Evolutionary conservation across 495 filamentous ascomycete species (phyloP).

Genomic region (Darksidea phi): DNA sequence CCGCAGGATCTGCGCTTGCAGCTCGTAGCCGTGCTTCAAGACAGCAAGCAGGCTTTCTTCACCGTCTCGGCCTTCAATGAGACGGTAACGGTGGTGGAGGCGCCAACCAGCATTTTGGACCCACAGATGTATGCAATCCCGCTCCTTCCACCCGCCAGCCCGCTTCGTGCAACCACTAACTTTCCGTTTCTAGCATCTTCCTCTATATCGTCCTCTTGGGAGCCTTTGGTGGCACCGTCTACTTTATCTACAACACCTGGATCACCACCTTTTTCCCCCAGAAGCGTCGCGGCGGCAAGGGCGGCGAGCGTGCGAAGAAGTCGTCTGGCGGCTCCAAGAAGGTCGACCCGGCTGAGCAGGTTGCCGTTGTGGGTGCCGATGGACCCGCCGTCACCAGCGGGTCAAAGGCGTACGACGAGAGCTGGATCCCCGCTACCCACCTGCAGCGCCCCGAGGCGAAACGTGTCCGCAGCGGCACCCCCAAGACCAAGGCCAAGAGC

Average conservation of each 20-base stretch:
- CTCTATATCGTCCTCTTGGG: slow-evolving; percentile 88
- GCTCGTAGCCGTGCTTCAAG: slow-evolving; percentile 70
- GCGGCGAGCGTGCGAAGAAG: slow-evolving; percentile 58
- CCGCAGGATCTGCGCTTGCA: slow-evolving; percentile 83
- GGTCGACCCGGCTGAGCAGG: slow-evolving; percentile 58
- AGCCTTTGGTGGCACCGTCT: slow-evolving; percentile 73
- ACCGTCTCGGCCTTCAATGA: slow-evolving; percentile 81
- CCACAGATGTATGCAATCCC: slow-evolving; percentile 77
- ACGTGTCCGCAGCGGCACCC: slow-evolving; percentile 61
- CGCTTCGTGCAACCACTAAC: neutral
- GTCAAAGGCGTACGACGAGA: slow-evolving; percentile 81
- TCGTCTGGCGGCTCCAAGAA: slow-evolving; percentile 62
- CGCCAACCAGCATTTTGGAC: slow-evolving; percentile 89
- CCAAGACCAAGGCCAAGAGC: slow-evolving; percentile 51
- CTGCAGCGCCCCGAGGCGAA: slow-evolving; percentile 81
- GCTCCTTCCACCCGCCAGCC: slow-evolving; percentile 8
- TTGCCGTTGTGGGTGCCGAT: slow-evolving; percentile 65
- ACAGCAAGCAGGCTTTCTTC: slow-evolving; percentile 64
- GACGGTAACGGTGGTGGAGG: slow-evolving; percentile 85
- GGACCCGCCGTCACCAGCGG: slow-evolving; percentile 65
- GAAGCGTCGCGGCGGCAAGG: slow-evolving; percentile 68
- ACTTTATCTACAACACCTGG: slow-evolving; percentile 98
- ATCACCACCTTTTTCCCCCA: slow-evolving; percentile 95
- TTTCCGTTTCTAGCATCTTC: slow-evolving; percentile 64
- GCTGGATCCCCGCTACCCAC: slow-evolving; percentile 92